phyloP scores from a whole-genome alignment of 2,329 filamentous ascomycete genomes.

The Paramyrothecium roridum region DNA sequence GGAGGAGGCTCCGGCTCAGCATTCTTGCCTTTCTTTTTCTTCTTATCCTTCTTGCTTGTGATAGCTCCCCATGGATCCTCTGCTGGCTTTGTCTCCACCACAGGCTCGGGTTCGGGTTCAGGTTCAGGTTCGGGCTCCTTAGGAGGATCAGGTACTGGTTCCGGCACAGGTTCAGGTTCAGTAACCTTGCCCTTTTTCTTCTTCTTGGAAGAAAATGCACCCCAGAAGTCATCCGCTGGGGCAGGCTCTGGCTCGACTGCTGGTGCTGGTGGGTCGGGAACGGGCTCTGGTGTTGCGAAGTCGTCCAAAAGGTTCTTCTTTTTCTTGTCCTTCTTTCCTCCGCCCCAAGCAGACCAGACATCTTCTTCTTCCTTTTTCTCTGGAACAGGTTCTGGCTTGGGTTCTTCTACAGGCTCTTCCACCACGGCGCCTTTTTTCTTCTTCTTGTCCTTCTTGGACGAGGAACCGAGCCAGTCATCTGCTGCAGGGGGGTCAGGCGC shows the following conservation, averaged over 20 bases:
- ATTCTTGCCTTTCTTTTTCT: conserved; percentile 17
- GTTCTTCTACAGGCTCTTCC: conserved; percentile 16
- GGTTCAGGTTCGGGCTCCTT: conserved; percentile 17
- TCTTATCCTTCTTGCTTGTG: conserved; percentile 25
- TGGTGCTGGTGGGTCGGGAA: not conserved
- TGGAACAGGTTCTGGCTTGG: conserved; percentile 16
- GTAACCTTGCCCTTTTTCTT: conserved; percentile 27
- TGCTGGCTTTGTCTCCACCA: conserved; percentile 1
- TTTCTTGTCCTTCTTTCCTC: conserved; percentile 26
- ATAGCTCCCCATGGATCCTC: conserved; percentile 23
- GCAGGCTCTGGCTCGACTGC: conserved; percentile 17
- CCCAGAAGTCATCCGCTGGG: conserved; percentile 14
- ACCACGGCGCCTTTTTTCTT: conserved; percentile 22
- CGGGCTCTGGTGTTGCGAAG: conserved; percentile 11
- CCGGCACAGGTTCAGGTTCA: conserved; percentile 9
- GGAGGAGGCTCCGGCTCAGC: conserved; percentile 1
- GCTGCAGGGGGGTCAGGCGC: conserved; percentile 5
- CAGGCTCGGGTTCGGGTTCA: conserved; percentile 8
- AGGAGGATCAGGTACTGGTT: conserved; percentile 12
- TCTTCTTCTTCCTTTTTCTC: conserved; percentile 26
- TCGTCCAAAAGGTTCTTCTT: conserved; percentile 25
- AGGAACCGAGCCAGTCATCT: conserved; percentile 14
- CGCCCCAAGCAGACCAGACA: conserved; percentile 26
- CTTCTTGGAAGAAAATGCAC: conserved; percentile 21
- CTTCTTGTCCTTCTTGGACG: conserved; percentile 35